Evolutionary conservation across 2,329 filamentous ascomycete genomes (phyloP), one percentile per base, ranked within the genome.

Genomic region (Fusarium sp.): DNA sequence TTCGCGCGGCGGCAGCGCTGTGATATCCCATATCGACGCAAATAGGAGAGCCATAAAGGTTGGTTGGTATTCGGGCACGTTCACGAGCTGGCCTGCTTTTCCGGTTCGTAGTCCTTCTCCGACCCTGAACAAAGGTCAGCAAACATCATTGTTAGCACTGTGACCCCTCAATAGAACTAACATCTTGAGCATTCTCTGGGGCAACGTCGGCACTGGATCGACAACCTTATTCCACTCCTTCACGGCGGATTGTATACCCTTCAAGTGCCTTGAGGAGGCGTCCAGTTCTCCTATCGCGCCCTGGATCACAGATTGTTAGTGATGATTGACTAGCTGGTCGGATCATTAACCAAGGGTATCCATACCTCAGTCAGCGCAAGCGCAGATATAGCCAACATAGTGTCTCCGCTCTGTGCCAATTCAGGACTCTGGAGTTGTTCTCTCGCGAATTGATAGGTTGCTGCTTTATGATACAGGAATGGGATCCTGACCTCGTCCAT

Each of bases 391-490:
- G 84, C 84, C 61, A 85, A 77, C 74, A 86, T 83, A 3, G 83
- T 83, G 41, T 83, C 82, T 58, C 85, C 84, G 62, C 81, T 83
- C 45, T 82, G 79, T 38, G 80, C 83, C 13, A 79, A 78, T 51
- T 81, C 81, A n/a, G 81, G 78, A 41, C 81, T 79, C 52, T 81
- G 80, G 47, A 86, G 76, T 66, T 86, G 84, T 69, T 84, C 81
- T 68, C 84, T 83, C 55, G 84, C 84, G 66, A 85, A 86, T 60
- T 84, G 82, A 75, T 86, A 86, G 17, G 85, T 85, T 54, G 85
- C 83, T 32, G 84, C 79, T 71, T 86, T 86, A 75, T 85, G 84
- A 64, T 86, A 84, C 58, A 85, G 79, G 71, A 85, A 85, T 17
- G 84, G 83, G 28, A 85, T 79, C 72, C 83, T 82, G 72, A 85